Percentiles rank a stretch among this genome's conserved stretches.
phyloP scores from a whole-genome alignment of 345 rosid species.

The Cardiospermum halicacabum region DNA sequence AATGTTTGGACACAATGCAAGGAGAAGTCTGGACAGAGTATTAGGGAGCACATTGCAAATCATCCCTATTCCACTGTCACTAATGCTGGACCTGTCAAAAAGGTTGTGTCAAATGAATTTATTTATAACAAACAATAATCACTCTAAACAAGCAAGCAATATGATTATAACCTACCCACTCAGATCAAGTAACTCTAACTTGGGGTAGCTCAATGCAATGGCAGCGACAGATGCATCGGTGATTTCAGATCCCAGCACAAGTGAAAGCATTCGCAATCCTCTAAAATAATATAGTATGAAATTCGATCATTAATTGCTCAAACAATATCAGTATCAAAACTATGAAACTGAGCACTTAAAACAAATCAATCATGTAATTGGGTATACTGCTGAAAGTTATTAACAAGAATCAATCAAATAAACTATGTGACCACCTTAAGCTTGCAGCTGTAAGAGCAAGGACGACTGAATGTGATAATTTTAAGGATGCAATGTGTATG shows the following conservation, averaged over 20 bases:
- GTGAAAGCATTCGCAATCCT: conserved; percentile 86
- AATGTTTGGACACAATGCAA: conserved; percentile 95
- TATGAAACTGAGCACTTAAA: neutral
- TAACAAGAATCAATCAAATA: neutral
- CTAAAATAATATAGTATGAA: conserved; percentile 30
- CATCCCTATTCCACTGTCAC: conserved; percentile 96
- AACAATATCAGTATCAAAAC: neutral
- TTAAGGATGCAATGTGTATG: conserved; percentile 77
- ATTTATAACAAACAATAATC: neutral
- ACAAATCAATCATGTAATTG: neutral
- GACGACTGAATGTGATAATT: conserved; percentile 74
- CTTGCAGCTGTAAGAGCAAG: conserved; percentile 81
- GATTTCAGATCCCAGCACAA: conserved; percentile 86
- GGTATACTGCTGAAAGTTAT: neutral
- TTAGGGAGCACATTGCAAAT: conserved; percentile 86
- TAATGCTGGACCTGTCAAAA: conserved; percentile 81
- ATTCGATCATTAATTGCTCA: conserved; percentile 1
- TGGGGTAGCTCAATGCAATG: conserved; percentile 69
- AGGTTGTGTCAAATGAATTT: conserved; percentile 10
- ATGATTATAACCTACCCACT: conserved; percentile 71
- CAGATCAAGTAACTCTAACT: conserved; percentile 85
- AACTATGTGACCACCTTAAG: conserved; percentile 51
- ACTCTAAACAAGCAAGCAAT: conserved; percentile 5
- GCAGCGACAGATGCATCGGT: conserved; percentile 95
- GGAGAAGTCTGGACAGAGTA: conserved; percentile 73